A percentile compares a stretch with the other conserved stretches of the same genome.
Conservation (phyloP, 1,284 basidiomycete genomes). For the Sparassis latifolia region DNA sequence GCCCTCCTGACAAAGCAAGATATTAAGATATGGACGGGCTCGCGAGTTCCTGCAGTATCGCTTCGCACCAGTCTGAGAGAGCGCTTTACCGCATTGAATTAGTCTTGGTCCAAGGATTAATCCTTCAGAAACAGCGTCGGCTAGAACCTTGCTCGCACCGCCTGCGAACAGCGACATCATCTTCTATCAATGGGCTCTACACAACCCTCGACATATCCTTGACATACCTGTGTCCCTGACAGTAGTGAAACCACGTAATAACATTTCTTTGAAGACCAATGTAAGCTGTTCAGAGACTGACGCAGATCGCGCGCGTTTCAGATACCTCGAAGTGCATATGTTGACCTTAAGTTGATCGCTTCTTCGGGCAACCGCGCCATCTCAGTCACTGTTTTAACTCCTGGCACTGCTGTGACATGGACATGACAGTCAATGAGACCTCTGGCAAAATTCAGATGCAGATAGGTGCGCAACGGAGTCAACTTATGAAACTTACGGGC, state of each 20-base stretch:
- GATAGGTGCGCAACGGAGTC: not conserved
- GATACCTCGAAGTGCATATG: conserved; percentile 32
- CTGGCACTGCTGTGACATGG: conserved; percentile 37
- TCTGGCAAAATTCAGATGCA: conserved; percentile 7
- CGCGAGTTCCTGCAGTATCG: not conserved
- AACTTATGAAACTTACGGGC: conserved; percentile 25
- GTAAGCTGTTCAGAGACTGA: not conserved
- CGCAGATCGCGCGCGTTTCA: no score
- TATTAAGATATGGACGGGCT: not conserved
- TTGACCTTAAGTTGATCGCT: conserved; percentile 29
- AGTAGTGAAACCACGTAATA: conserved; percentile 40
- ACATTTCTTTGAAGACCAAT: conserved; percentile 28
- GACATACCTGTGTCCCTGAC: conserved; percentile 37
- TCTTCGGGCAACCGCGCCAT: conserved; percentile 28
- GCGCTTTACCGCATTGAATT: conserved; percentile 38
- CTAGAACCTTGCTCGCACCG: conserved; percentile 37
- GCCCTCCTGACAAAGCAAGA: conserved; percentile 26
- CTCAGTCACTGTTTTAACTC: conserved; percentile 32
- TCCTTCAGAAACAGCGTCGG: conserved; percentile 36
- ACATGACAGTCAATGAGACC: conserved; percentile 39
- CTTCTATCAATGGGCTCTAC: no score
- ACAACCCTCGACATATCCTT: not conserved
- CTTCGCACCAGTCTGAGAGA: conserved; percentile 36
- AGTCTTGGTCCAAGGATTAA: conserved; percentile 37
- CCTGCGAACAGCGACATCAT: conserved; percentile 6